Percentiles rank a stretch among this genome's conserved stretches.
Conservation (phyloP, 2,329 filamentous ascomycete genomes). For the Blumeriella jaapii region DNA sequence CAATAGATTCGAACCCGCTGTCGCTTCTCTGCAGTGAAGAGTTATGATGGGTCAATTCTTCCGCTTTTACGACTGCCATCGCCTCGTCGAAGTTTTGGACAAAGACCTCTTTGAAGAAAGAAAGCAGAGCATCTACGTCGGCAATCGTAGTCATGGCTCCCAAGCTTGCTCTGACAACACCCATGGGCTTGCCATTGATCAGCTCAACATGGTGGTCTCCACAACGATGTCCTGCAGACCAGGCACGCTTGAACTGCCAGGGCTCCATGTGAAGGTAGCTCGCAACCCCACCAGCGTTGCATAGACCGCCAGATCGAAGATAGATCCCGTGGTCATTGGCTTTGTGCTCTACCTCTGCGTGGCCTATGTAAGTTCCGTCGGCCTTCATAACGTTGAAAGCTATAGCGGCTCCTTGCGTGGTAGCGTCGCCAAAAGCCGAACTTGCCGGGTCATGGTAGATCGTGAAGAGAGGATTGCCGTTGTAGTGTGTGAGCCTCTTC, state of each 20-base stretch:
- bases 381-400: conserved; percentile 71
- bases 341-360: conserved; percentile 75
- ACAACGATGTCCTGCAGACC: conserved; percentile 73
- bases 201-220: conserved; percentile 58
- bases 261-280: conserved; percentile 57
- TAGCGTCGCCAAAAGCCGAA: conserved; percentile 17
- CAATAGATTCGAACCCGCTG: conserved; percentile 1
- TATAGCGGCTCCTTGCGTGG: conserved; percentile 55
- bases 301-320: conserved; percentile 75
- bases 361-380: conserved; percentile 62
- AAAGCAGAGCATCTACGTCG: conserved; percentile 62
- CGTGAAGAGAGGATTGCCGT: conserved; percentile 30
- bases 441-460: conserved; percentile 28
- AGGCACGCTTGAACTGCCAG: conserved; percentile 75
- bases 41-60: background rate
- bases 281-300: conserved; percentile 81
- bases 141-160: conserved; percentile 75
- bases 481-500: conserved; percentile 50
- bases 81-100: conserved; percentile 1
- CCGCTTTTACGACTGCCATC: background rate
- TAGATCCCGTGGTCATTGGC: conserved; percentile 71
- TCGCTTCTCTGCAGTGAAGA: conserved; percentile 1
- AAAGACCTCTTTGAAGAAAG: conserved; percentile 49
- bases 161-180: conserved; percentile 71
- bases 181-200: conserved; percentile 74